Evolutionary conservation across 441 rosid species (phyloP), one percentile per base, ranked within the genome.

Genomic region (Jatropha podagrica): DNA sequence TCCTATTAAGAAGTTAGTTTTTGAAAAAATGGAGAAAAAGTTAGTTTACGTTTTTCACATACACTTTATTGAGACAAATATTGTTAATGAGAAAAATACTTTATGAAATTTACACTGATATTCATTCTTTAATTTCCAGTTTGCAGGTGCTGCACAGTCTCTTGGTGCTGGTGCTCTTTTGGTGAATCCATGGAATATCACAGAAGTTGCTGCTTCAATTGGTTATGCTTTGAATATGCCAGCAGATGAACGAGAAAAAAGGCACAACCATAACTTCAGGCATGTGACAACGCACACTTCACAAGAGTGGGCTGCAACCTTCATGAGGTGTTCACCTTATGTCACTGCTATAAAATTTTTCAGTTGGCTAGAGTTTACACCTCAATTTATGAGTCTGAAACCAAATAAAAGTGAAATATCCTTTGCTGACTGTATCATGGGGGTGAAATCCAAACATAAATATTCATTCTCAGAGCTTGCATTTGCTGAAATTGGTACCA

Each of bases 121-220:
- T 23, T 65, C 27, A 42, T 49, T 64, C 27, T 62, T 75, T 52
- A 48, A 62, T 65, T 83, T 82, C 68, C 74, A 91, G 96, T 91
- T 91, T 82, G 96, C 96, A 76, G 96, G 96, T 68, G 96, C 96
- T 51, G 93, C 96, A 69, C 96, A 91, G 75, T 91, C 96, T 40
- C 91, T 91, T 72, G 96, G 96, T 46, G 93, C 96, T 74, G 96
- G 96, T 15, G 93, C 96, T 38, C 74, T 91, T 64, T 78, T 91
- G 78, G 88, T 91, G 72, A 91, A 91, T 55, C 93, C 96, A 63
- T 91, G 96, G 96, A 91, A 91, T 74, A 78, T 91, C 67, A 79
- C 88, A 23, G 96, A 91, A 86, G 92, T 91, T 76, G 92, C 96
- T 79, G 80, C 86, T 76, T 87, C 96, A 1, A 91, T 91, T 77